Conservation (phyloP, 805 yeast genomes). For the Pichia thaimueangensis region DNA sequence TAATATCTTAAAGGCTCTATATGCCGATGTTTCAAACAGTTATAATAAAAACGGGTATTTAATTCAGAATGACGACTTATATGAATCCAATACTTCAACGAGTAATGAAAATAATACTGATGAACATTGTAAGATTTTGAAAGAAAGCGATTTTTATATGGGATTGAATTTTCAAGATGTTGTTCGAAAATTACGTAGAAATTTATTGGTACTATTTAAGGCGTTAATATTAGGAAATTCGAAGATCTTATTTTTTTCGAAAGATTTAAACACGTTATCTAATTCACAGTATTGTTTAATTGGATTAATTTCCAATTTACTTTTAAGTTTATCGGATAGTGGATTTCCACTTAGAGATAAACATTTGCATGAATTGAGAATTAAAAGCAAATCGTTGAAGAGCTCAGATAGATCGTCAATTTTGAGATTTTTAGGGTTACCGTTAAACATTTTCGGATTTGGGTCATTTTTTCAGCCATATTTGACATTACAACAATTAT, state of each 20-base stretch:
- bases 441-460: constrained; percentile 75
- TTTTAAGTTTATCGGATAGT: constrained; percentile 64
- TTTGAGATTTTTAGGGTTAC: constrained; percentile 77
- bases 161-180: constrained; percentile 69
- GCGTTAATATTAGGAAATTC: constrained; percentile 65
- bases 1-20: constrained; percentile 59
- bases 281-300: constrained; percentile 78
- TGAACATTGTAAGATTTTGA: constrained; percentile 24
- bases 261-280: constrained; percentile 73
- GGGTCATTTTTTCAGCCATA: constrained; percentile 91
- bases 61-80: constrained; percentile 28
- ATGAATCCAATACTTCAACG: constrained; percentile 14
- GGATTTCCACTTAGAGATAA: constrained; percentile 68
- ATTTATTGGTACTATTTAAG: constrained; percentile 64
- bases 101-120: not conserved
- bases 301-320: constrained; percentile 74
- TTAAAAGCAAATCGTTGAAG: constrained; percentile 59
- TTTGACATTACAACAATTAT: constrained; percentile 87
- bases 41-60: constrained; percentile 29
- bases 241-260: constrained; percentile 68
- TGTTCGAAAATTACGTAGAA: constrained; percentile 49
- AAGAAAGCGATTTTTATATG: constrained; percentile 57
- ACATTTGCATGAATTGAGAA: constrained; percentile 39
- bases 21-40: constrained; percentile 51
- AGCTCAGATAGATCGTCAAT: constrained; percentile 76